phyloP scores from a whole-genome alignment of 768 basidiomycete species.

The Pleurotus tuoliensis region DNA sequence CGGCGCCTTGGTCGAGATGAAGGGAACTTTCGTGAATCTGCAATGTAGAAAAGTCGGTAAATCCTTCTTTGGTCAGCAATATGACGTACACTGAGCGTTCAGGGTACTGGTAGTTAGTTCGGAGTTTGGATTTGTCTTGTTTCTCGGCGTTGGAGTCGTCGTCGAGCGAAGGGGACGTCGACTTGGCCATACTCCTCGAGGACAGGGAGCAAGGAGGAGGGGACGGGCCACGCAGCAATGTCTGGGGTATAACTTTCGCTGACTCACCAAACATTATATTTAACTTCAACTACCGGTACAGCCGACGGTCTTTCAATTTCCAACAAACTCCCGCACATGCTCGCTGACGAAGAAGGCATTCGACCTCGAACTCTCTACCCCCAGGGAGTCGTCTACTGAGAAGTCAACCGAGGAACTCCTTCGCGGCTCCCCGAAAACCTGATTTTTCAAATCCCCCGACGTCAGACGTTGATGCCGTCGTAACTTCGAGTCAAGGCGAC shows the following conservation, averaged over 20 bases:
- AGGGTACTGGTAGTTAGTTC: neutral
- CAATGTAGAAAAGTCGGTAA: neutral
- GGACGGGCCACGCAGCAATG: neutral
- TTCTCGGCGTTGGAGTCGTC: neutral
- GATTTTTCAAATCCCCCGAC: no score
- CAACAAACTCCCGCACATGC: neutral
- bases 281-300: neutral
- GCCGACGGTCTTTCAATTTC: neutral
- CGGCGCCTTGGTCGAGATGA: slow-evolving; percentile 34
- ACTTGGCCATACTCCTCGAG: slow-evolving; percentile 1
- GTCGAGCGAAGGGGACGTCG: slow-evolving; percentile 5
- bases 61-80: neutral
- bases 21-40: slow-evolving; percentile 32
- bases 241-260: neutral
- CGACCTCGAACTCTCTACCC: no score
- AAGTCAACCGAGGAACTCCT: no score
- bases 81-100: slow-evolving; percentile 3
- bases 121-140: neutral
- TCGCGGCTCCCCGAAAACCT: no score
- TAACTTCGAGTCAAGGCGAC: no score
- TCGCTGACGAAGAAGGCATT: no score
- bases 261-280: neutral
- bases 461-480: no score
- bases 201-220: neutral
- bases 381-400: no score